These are phyloP conservation scores for Papilionanthe hybrid DNA, from an alignment of 116 monocot genomes.

Conservation along the genomic window DNA sequence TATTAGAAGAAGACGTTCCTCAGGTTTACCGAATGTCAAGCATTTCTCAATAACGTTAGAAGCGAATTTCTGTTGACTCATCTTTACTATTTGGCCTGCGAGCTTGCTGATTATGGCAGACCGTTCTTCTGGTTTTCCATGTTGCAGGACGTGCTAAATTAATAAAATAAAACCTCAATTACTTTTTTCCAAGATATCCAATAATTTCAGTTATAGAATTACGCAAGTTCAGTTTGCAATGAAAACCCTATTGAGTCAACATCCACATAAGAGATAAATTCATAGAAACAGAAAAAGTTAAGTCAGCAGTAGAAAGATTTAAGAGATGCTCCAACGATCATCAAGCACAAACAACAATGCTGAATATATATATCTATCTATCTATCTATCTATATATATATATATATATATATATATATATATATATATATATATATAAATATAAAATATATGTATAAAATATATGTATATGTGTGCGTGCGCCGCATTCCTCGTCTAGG, in stretches of 20 bases:
- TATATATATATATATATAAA: too few species aligned
- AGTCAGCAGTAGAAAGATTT: neutral
- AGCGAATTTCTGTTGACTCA: conserved; percentile 84
- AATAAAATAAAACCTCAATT: neutral
- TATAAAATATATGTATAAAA: too few species aligned
- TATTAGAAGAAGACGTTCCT: conserved; percentile 56
- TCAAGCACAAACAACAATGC: too few species aligned
- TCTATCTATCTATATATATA: too few species aligned
- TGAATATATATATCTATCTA: too few species aligned
- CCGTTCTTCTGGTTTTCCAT: conserved; percentile 61
- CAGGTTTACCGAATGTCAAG: conserved; percentile 47
- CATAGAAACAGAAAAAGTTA: neutral
- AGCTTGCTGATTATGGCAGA: conserved; percentile 64
- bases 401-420: too few species aligned
- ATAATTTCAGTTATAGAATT: neutral
- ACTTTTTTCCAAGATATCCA: neutral
- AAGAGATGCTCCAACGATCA: neutral
- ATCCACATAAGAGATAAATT: neutral
- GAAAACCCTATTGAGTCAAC: neutral
- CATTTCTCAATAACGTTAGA: conserved; percentile 86
- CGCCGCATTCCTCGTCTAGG: too few species aligned
- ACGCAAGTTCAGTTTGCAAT: neutral
- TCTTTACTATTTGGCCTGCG: conserved; percentile 60
- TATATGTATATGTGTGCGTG: too few species aligned
- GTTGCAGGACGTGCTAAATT: conserved; percentile 65